Evolutionary conservation across 768 basidiomycete genomes (phyloP).

Genomic region (Ephemerocybe angulata): DNA sequence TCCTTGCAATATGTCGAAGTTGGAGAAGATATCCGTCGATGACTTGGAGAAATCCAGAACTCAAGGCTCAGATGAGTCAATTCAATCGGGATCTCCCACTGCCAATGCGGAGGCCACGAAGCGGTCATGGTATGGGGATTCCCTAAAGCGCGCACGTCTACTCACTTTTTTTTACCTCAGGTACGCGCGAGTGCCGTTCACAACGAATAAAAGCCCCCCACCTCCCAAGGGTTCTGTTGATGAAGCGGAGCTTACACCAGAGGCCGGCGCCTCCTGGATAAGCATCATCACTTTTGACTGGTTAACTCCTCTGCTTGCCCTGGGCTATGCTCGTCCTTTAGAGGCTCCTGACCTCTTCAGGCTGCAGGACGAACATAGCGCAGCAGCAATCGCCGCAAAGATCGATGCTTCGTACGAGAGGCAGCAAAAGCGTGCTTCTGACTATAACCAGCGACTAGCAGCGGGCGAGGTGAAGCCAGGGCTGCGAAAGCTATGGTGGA

Average conservation of each 20-base stretch:
- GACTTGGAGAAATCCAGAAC: no score
- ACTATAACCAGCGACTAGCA: constrained; percentile 68
- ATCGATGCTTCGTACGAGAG: constrained; percentile 64
- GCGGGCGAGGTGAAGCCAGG: constrained; percentile 61
- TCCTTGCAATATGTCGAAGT: no score
- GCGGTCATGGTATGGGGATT: no score
- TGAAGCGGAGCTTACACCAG: constrained; percentile 61
- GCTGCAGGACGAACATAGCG: constrained; percentile 59
- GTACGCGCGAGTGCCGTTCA: constrained; percentile 38
- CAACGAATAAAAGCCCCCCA: constrained; percentile 34
- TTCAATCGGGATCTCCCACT: no score
- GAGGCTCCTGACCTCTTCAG: constrained; percentile 80
- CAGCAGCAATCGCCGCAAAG: constrained; percentile 55
- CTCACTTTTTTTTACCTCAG: no score
- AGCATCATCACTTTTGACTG: constrained; percentile 66
- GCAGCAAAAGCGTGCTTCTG: constrained; percentile 51
- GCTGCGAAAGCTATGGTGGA: constrained; percentile 56
- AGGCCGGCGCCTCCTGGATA: constrained; percentile 58
- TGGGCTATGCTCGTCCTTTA: constrained; percentile 79
- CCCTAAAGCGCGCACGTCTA: no score
- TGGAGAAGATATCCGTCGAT: no score
- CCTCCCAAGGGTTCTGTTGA: constrained; percentile 53
- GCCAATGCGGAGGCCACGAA: no score
- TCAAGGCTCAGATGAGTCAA: no score
- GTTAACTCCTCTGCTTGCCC: constrained; percentile 65